Evolutionary conservation across 2,329 filamentous ascomycete genomes (phyloP).

Genomic region (Fusarium annulatum): DNA sequence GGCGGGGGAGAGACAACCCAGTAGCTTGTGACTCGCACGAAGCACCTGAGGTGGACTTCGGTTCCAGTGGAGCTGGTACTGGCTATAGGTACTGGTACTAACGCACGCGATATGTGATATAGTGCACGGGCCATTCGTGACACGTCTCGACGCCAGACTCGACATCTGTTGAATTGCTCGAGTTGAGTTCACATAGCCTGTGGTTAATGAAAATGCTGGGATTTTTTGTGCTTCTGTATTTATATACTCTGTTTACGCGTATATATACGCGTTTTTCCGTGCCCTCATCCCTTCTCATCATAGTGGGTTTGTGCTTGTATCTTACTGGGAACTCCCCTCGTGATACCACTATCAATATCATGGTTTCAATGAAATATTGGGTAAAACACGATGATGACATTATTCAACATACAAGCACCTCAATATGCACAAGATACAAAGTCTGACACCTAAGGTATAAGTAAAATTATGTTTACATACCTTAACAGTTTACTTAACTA

Average conservation of each 20-base stretch:
- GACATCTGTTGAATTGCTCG: slow-evolving; percentile 3
- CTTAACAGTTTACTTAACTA: not conserved
- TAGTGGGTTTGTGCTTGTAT: not conserved
- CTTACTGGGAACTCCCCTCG: not conserved
- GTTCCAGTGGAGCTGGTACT: slow-evolving; percentile 18
- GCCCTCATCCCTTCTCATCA: not conserved
- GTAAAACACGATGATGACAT: not conserved
- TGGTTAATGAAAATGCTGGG: not conserved
- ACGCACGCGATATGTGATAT: slow-evolving; percentile 15
- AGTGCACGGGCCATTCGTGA: slow-evolving; percentile 28
- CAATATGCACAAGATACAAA: not conserved
- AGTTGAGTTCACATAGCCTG: not conserved
- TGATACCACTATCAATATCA: rapidly evolving
- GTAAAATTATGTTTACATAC: not conserved
- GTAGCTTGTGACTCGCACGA: slow-evolving; percentile 34
- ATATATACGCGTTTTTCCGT: not conserved
- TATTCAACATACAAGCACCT: not conserved
- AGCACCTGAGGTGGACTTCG: slow-evolving; percentile 11
- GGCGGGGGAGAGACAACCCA: slow-evolving; percentile 15
- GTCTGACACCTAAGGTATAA: not conserved
- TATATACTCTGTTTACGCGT: not conserved
- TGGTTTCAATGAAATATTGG: not conserved
- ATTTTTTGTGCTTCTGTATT: not conserved
- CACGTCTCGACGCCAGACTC: slow-evolving; percentile 14
- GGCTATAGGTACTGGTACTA: not conserved